Evolutionary conservation across 257 asterid species (phyloP), one percentile per base, ranked within the genome.

Genomic region (Solanum bulbocastanum): DNA sequence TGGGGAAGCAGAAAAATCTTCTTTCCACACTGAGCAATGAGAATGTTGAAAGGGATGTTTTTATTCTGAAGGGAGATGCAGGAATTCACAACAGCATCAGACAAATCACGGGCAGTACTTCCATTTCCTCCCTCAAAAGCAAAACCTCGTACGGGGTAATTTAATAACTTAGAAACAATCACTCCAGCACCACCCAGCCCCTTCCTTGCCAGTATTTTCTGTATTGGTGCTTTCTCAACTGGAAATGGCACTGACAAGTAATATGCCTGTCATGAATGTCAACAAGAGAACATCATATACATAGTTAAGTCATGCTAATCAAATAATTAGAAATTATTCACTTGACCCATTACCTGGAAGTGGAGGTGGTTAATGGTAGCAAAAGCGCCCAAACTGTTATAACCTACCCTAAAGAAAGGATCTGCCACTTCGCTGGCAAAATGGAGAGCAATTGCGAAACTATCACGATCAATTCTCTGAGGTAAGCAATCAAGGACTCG

Each of bases 301-400:
- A 56, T 33, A 79, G 84, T 44, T 30, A 30, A 13, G 18, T 30
- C 42, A 46, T 81, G 85, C 27, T 9, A 46, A 30, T 46, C 25
- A 81, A 81, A 81, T 16, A 81, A 44, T 46, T 46, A 46, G n/a
- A 15, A 16, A 68, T 39, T 39, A 81, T 85, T 4, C 13, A 16
- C 44, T 4, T 33, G 74, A 60, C 5, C 73, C 49, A 18, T 85
- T 85, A 95, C 98, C 98, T 95, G 98, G 88, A 94, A 95, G 91
- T 95, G 98, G 83, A 93, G 98, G 90, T 94, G 98, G 88, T 95
- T 94, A 75, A 95, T 94, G 84, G 98, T 94, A 90, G 96, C 95
- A 90, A 95, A 95, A 75, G 98, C 98, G 68, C 96, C 98, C 88
- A 95, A 89, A 88, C 98, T 93, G 90, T 95, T 95, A 88, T 94